Evolutionary conservation across 2,329 filamentous ascomycete species (phyloP).

Genomic region (Stemphylium beticola): DNA sequence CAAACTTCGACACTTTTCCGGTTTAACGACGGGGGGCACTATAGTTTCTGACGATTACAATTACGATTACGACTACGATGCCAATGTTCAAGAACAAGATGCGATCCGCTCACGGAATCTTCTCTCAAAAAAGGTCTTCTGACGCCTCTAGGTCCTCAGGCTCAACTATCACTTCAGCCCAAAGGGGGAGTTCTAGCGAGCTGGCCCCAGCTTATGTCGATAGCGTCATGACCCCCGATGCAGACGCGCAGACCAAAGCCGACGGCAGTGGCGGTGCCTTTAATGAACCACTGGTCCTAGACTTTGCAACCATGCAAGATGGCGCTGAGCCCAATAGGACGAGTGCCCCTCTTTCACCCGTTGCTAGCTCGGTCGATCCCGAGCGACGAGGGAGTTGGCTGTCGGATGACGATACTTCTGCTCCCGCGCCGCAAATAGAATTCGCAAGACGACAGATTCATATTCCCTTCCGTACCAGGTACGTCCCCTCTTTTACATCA

Average conservation of each 20-base stretch:
- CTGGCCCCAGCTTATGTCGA: conserved; percentile 29
- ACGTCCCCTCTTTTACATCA: conserved; percentile 1
- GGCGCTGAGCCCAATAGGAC: conserved; percentile 25
- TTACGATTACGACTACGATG: conserved; percentile 7
- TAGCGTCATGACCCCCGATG: conserved; percentile 38
- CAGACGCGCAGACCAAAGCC: conserved; percentile 18
- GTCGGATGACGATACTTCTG: conserved; percentile 38
- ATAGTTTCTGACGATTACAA: background rate
- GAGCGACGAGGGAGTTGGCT: conserved; percentile 26
- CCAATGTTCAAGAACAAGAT: conserved; percentile 42
- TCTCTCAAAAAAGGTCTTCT: conserved; percentile 32
- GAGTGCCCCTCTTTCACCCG: conserved; percentile 26
- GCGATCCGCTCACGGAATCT: conserved; percentile 38
- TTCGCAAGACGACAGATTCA: conserved; percentile 46
- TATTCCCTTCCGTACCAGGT: conserved; percentile 48
- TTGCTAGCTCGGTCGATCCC: conserved; percentile 13
- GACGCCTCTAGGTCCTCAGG: conserved; percentile 28
- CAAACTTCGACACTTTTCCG: conserved; percentile 4
- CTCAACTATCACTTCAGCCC: conserved; percentile 28
- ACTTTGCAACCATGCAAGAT: conserved; percentile 37
- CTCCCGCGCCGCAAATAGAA: conserved; percentile 40
- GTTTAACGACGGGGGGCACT: background rate
- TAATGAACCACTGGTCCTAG: conserved; percentile 41
- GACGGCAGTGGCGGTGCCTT: conserved; percentile 25
- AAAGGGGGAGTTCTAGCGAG: conserved; percentile 34